Percentiles rank a stretch among this genome's conserved stretches.
Evolutionary conservation across 2,329 filamentous ascomycete species (phyloP).

Genomic region (Onygenales sp.): DNA sequence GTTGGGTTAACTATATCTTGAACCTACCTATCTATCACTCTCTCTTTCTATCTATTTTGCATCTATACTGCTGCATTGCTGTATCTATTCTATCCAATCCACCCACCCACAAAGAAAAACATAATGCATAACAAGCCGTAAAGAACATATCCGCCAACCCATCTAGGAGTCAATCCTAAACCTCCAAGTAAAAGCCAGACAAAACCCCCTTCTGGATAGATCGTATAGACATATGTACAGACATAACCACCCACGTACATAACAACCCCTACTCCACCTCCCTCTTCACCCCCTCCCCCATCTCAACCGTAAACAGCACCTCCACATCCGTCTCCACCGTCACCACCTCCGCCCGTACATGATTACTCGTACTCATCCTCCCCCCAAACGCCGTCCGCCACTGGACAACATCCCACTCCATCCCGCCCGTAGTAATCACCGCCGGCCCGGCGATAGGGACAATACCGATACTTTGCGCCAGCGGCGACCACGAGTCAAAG

Average conservation of each 20-base stretch:
- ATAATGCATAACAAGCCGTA: too few relatives aligned
- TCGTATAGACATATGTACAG: too few relatives aligned
- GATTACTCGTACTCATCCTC: constrained; percentile 70
- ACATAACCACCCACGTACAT: too few relatives aligned
- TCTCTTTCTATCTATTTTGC: background rate
- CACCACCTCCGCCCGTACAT: constrained; percentile 53
- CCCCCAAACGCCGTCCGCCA: constrained; percentile 73
- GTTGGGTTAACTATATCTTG: background rate
- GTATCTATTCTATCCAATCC: too few relatives aligned
- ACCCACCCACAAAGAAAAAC: too few relatives aligned
- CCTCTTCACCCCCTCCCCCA: constrained; percentile 25
- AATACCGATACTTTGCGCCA: constrained; percentile 76
- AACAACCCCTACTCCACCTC: too few relatives aligned
- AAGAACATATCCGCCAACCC: too few relatives aligned
- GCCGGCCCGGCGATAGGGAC: constrained; percentile 73
- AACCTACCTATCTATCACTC: background rate
- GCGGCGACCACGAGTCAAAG: constrained; percentile 19
- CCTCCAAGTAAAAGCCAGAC: too few relatives aligned
- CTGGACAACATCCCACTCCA: constrained; percentile 82
- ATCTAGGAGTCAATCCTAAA: too few relatives aligned
- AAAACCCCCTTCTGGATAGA: too few relatives aligned
- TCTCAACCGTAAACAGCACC: constrained; percentile 66
- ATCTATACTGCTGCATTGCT: background rate
- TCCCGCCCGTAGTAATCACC: constrained; percentile 65
- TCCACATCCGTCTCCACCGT: constrained; percentile 53